phyloP scores from a whole-genome alignment of 441 rosid genomes.

The Arabidopsis lyrata region DNA sequence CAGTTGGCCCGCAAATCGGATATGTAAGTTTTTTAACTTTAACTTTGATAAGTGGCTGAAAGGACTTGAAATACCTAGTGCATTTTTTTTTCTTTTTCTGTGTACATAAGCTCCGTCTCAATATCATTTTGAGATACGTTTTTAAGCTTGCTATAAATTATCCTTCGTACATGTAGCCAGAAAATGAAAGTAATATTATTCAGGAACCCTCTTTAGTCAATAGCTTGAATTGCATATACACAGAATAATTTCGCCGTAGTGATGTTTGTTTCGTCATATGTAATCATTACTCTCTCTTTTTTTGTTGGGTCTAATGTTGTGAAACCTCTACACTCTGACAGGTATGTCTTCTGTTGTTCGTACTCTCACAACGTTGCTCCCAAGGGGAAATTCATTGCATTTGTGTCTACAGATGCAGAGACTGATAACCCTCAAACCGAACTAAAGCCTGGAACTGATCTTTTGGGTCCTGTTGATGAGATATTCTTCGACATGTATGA shows the following conservation, averaged over 20 bases:
- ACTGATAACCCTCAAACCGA: conserved; percentile 70
- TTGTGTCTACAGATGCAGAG: conserved; percentile 78
- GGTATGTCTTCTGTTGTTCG: conserved; percentile 86
- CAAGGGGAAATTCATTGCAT: conserved; percentile 75
- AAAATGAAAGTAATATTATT: background rate
- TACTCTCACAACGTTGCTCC: conserved; percentile 83
- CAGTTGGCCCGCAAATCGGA: conserved; percentile 81
- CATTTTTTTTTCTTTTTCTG: background rate
- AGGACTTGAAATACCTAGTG: background rate
- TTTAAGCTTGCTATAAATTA: background rate
- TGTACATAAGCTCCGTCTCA: conserved; percentile 14
- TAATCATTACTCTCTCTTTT: background rate
- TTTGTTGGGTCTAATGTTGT: conserved; percentile 16
- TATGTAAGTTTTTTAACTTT: conserved; percentile 50
- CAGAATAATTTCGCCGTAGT: background rate
- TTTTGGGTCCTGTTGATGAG: conserved; percentile 70
- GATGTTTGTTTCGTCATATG: conserved; percentile 16
- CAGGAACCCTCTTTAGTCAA: conserved; percentile 10
- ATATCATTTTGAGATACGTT: background rate
- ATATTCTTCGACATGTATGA: conserved; percentile 72
- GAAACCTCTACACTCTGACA: conserved; percentile 34
- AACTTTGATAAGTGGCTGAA: conserved; percentile 2
- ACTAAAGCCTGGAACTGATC: conserved; percentile 68
- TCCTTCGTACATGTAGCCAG: background rate
- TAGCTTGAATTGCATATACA: conserved; percentile 5